A percentile compares a stretch with the other conserved stretches of the same genome.
Evolutionary conservation across 2,329 filamentous ascomycete species (phyloP).

Genomic region (Calonectria naviculata): DNA sequence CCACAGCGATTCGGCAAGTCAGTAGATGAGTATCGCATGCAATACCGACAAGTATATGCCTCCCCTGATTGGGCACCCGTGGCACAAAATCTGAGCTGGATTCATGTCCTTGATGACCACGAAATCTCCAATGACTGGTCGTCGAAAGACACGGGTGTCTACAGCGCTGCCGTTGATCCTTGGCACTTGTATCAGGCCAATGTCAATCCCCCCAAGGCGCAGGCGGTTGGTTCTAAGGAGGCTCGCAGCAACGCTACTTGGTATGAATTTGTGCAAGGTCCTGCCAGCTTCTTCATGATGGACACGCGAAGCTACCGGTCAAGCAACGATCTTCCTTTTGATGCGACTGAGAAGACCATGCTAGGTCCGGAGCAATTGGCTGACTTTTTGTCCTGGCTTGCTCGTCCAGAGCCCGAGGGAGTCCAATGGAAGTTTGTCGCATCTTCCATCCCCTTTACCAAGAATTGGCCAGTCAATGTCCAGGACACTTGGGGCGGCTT

Average conservation of each 20-base stretch:
- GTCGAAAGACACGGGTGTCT: conserved; percentile 82
- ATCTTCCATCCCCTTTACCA: conserved; percentile 93
- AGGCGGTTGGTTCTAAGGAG: conserved; percentile 56
- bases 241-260: conserved; percentile 74
- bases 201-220: conserved; percentile 81
- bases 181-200: conserved; percentile 88
- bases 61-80: conserved; percentile 90
- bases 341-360: conserved; percentile 82
- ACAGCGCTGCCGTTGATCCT: conserved; percentile 82
- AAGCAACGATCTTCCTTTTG: conserved; percentile 68
- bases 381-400: conserved; percentile 83
- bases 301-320: conserved; percentile 92
- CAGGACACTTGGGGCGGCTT: conserved; percentile 97
- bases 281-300: conserved; percentile 93
- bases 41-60: conserved; percentile 95
- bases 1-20: conserved; percentile 81
- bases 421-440: conserved; percentile 95
- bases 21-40: conserved; percentile 82
- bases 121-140: conserved; percentile 97
- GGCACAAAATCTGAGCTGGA: conserved; percentile 88
- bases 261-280: conserved; percentile 90
- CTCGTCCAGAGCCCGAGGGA: conserved; percentile 76
- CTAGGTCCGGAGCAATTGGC: conserved; percentile 82
- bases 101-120: conserved; percentile 96
- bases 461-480: conserved; percentile 93